phyloP scores from a whole-genome alignment of 768 basidiomycete genomes.

The Amanita muscaria region DNA sequence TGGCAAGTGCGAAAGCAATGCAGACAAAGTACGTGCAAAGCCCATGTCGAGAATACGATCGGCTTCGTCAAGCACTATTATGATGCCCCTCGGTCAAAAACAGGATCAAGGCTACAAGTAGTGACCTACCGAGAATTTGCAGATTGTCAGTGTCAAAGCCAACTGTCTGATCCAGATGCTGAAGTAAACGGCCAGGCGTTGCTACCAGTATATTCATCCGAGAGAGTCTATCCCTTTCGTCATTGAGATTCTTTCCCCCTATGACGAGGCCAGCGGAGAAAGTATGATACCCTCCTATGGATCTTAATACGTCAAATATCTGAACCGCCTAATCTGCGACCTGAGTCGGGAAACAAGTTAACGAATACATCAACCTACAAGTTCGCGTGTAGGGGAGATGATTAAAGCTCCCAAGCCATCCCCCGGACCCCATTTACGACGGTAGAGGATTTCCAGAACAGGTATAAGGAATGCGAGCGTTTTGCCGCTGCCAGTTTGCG shows the following conservation, averaged over 20 bases:
- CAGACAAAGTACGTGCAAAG: conserved; percentile 80
- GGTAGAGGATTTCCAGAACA: conserved; percentile 80
- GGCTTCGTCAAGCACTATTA: conserved; percentile 87
- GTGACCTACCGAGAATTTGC: conserved; percentile 77
- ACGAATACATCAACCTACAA: conserved; percentile 41
- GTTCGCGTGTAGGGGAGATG: conserved; percentile 88
- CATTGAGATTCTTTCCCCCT: conserved; percentile 91
- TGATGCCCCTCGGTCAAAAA: no score
- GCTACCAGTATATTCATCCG: conserved; percentile 99
- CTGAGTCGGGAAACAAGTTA: not conserved
- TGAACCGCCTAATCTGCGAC: conserved; percentile 68
- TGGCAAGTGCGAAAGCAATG: conserved; percentile 87
- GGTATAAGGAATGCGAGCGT: conserved; percentile 95
- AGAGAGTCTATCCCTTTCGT: conserved; percentile 79
- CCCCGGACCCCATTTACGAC: conserved; percentile 86
- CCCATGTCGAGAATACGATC: conserved; percentile 97
- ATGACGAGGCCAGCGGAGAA: conserved; percentile 96
- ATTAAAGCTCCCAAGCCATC: conserved; percentile 91
- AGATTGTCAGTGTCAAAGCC: conserved; percentile 89
- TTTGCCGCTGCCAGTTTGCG: conserved; percentile 92
- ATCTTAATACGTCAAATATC: conserved; percentile 94
- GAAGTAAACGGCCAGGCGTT: conserved; percentile 88
- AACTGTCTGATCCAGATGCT: conserved; percentile 97
- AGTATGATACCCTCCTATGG: conserved; percentile 82
- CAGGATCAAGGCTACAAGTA: no score